Evolutionary conservation across 768 basidiomycete genomes (phyloP).

Genomic region (Auricularia sp.): DNA sequence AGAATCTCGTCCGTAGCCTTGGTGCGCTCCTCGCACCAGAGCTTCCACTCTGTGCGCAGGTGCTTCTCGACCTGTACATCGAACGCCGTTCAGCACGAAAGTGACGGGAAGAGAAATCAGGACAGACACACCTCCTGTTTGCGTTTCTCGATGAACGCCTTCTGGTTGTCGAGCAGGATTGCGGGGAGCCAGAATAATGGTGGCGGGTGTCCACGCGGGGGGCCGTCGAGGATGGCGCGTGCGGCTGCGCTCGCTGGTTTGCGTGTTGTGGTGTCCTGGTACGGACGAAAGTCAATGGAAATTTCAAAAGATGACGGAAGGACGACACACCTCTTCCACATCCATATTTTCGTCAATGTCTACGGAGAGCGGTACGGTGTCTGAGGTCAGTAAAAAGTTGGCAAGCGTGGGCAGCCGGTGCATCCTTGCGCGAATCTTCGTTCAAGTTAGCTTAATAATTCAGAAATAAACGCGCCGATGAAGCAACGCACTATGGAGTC

Average conservation of each 20-base stretch:
- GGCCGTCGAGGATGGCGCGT: background rate
- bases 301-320: conserved; percentile 13
- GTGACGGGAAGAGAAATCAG: background rate
- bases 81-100: background rate
- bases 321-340: conserved; percentile 13
- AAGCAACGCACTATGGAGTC: conserved; percentile 59
- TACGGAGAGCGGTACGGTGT: conserved; percentile 30
- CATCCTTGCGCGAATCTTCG: conserved; percentile 62
- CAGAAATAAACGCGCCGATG: background rate
- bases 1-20: conserved; percentile 52
- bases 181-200: conserved; percentile 71
- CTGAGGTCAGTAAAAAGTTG: conserved; percentile 68
- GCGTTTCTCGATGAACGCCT: conserved; percentile 49
- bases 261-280: conserved; percentile 48
- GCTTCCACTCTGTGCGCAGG: conserved; percentile 56
- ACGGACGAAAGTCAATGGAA: conserved; percentile 31
- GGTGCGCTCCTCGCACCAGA: conserved; percentile 51
- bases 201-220: conserved; percentile 21
- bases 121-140: conserved; percentile 46
- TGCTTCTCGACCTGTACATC: conserved; percentile 44
- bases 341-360: conserved; percentile 21
- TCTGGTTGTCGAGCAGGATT: conserved; percentile 57
- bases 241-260: background rate
- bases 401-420: conserved; percentile 61
- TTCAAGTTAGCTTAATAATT: background rate